Base-by-base conservation (phyloP, 1,284 basidiomycete species). In the Porogramme epimiltina region DNA sequence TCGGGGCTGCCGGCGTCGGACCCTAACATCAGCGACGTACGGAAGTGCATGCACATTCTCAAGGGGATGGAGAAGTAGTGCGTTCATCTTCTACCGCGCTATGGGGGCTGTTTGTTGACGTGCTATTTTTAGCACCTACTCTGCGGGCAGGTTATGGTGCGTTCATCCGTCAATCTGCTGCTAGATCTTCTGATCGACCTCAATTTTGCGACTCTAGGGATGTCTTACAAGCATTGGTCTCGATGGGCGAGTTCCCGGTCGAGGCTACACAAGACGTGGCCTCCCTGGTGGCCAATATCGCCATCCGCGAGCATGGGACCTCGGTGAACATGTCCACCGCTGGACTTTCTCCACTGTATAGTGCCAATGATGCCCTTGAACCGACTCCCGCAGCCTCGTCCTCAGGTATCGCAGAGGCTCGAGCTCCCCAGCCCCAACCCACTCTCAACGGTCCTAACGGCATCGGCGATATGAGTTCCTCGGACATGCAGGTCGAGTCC, bases 31-130 rank as follows among this genome's bases (percentile, higher is more conserved):
- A 72, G 72, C 33, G 88, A 91, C 59, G 85, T 92, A 19, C 74
- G 83, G 55, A 84, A 82, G 58, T 88, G 88, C 60, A 80, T 90
- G 71, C 69, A 77, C 16, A 79, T 81, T 11, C 67, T 89, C 26
- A 74, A 77, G 45, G 65, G 64, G 9, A 72, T 77, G 38, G 86
- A 89, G 62, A 64, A 71, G 22, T 69, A 73, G 63, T 85, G 60
- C 19, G 55, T 49, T 2, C n/a, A 25, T 15, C 8, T 13, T 16
- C n/a, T 18, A 22, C 31, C 8, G 3, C 19, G 2, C 20, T 22
- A 24, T 20, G 19, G 18, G 6, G 18, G 11, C 3, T 1, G 18
- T 19, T 9, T 22, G 42, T 13, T 31, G 28, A 31, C 28, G 13
- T 13, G 28, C 6, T 8, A 8, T 26, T 25, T 0, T 9, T 18